Percentiles rank a stretch among this genome's conserved stretches.
phyloP scores from a whole-genome alignment of 352 stramenopile genomes.

The Lagenidium sp. region DNA sequence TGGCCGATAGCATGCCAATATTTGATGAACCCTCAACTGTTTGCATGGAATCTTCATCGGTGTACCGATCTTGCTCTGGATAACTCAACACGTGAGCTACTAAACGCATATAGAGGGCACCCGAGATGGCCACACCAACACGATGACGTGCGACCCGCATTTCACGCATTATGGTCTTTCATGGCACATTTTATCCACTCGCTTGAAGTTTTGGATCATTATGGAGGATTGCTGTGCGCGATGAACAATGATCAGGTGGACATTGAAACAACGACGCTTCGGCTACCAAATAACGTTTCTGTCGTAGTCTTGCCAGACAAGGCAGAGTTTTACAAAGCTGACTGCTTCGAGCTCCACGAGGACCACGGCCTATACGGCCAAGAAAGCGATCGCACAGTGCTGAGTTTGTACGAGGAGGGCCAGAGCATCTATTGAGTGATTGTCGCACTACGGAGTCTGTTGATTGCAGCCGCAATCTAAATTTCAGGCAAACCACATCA shows the following conservation, averaged over 20 bases:
- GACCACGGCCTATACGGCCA: slow-evolving; percentile 3
- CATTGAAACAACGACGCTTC: no score
- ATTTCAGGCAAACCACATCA: no score
- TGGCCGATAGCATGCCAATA: slow-evolving; percentile 35
- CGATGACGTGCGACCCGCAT: no score
- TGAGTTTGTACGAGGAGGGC: no score
- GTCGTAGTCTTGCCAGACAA: no score
- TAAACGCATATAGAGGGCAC: slow-evolving; percentile 37
- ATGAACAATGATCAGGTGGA: neutral
- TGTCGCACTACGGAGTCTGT: slow-evolving; percentile 67
- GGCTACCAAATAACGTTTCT: no score
- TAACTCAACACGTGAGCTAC: slow-evolving; percentile 6
- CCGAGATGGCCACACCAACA: no score
- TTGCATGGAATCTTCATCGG: slow-evolving; percentile 19
- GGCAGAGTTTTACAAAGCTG: neutral
- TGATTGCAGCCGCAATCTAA: slow-evolving; percentile 83
- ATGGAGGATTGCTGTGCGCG: slow-evolving; percentile 11
- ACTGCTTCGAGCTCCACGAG: slow-evolving; percentile 5
- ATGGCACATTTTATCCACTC: slow-evolving; percentile 33
- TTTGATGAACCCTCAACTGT: slow-evolving; percentile 17
- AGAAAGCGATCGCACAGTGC: no score
- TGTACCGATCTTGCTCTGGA: no score
- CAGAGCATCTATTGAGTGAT: slow-evolving; percentile 75
- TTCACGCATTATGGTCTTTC: slow-evolving; percentile 16
- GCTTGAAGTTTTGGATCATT: slow-evolving; percentile 13